Percentiles rank a stretch among this genome's conserved stretches.
phyloP scores from a whole-genome alignment of 257 asterid species.

The Ophiorrhiza pumila region DNA sequence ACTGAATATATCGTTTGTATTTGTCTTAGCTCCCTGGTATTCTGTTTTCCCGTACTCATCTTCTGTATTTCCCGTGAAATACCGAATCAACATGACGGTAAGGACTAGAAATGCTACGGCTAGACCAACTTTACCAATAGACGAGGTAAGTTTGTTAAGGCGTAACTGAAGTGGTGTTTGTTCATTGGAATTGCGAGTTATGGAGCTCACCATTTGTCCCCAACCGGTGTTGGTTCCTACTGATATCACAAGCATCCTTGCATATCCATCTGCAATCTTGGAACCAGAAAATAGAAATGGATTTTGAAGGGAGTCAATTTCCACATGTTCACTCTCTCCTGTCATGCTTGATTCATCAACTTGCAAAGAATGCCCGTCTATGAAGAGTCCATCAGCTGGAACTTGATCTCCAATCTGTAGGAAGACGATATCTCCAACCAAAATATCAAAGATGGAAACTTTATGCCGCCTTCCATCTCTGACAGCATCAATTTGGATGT shows the following conservation, averaged over 20 bases:
- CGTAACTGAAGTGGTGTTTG: conserved; percentile 40
- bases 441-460: conserved; percentile 21
- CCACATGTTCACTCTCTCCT: conserved; percentile 17
- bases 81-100: conserved; percentile 31
- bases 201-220: conserved; percentile 34
- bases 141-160: conserved; percentile 36
- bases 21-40: conserved; percentile 22
- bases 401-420: conserved; percentile 31
- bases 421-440: conserved; percentile 30
- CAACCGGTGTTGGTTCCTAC: conserved; percentile 32
- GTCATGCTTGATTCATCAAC: conserved; percentile 37
- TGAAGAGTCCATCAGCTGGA: conserved; percentile 32
- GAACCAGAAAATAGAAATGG: conserved; percentile 29
- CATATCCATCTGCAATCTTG: conserved; percentile 29
- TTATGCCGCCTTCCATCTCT: conserved; percentile 18
- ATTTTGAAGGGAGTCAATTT: conserved; percentile 14
- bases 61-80: conserved; percentile 31
- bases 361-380: conserved; percentile 26
- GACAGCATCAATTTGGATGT: conserved; percentile 18
- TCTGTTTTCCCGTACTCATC: conserved; percentile 29
- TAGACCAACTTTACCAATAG: conserved; percentile 39
- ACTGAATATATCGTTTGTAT: conserved; percentile 27
- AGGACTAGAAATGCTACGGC: conserved; percentile 42
- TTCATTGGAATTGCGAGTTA: conserved; percentile 25
- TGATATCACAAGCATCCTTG: conserved; percentile 28